A percentile compares a stretch with the other conserved stretches of the same genome.
These are phyloP conservation scores for Camelina hispida DNA, from an alignment of 345 rosid species.

Conservation along the genomic window DNA sequence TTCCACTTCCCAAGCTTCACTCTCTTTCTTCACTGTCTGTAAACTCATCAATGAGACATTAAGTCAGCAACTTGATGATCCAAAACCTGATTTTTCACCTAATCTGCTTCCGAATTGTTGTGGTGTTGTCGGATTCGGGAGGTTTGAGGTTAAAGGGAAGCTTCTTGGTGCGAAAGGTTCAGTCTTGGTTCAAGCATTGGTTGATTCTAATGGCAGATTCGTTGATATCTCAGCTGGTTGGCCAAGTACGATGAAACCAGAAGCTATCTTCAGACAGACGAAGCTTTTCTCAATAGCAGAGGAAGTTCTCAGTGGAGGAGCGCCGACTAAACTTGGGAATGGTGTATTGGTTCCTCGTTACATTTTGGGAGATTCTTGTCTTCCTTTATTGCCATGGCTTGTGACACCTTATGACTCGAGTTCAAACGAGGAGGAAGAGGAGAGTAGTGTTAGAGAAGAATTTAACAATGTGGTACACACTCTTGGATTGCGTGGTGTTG, in stretches of 20 bases:
- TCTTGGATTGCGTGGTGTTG: conserved; percentile 51
- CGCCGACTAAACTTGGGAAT: conserved; percentile 47
- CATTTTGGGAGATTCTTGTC: conserved; percentile 67
- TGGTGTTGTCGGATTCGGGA: conserved; percentile 70
- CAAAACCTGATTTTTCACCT: conserved; percentile 61
- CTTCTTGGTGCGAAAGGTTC: conserved; percentile 55
- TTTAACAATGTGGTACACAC: conserved; percentile 57
- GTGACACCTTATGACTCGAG: conserved; percentile 57
- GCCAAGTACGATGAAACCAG: conserved; percentile 61
- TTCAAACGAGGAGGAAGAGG: conserved; percentile 50
- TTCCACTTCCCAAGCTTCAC: conserved; percentile 58
- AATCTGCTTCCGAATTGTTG: conserved; percentile 72
- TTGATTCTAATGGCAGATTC: conserved; percentile 71
- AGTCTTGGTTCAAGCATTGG: conserved; percentile 76
- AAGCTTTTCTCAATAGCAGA: conserved; percentile 50
- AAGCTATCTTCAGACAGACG: conserved; percentile 54
- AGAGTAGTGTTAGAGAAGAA: conserved; percentile 59
- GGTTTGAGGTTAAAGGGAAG: conserved; percentile 57
- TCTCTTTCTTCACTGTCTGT: conserved; percentile 65
- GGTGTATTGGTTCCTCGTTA: conserved; percentile 63
- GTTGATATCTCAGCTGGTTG: conserved; percentile 84
- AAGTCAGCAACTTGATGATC: conserved; percentile 48
- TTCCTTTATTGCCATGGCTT: conserved; percentile 79
- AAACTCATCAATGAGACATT: conserved; percentile 57
- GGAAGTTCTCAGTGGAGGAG: conserved; percentile 51